Evolutionary conservation across 768 basidiomycete species (phyloP).

Genomic region (Tephrocybe sp.): DNA sequence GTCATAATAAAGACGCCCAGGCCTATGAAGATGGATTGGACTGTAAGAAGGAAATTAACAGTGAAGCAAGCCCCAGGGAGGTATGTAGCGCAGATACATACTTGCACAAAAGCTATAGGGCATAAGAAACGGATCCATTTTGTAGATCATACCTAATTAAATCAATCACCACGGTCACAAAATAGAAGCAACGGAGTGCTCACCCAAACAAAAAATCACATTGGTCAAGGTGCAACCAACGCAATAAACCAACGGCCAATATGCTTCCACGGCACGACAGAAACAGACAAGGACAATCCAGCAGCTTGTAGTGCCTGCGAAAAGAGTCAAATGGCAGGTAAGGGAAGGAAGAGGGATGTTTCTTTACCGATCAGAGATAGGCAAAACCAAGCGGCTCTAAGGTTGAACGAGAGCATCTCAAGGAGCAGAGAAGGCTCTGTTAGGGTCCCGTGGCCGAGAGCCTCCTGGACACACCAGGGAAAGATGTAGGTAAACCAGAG

Average conservation of each 20-base stretch:
- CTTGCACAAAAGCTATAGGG: slow-evolving; percentile 56
- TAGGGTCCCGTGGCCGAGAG: neutral
- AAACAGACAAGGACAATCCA: slow-evolving; percentile 48
- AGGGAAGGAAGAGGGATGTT: neutral
- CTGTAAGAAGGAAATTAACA: slow-evolving; percentile 21
- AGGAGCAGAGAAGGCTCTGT: neutral
- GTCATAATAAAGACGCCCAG: slow-evolving; percentile 42
- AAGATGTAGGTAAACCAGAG: neutral
- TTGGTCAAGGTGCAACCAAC: slow-evolving; percentile 51
- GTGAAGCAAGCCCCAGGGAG: neutral
- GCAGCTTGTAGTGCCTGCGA: slow-evolving; percentile 47
- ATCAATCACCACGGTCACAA: slow-evolving; percentile 1
- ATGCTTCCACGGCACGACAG: slow-evolving; percentile 37
- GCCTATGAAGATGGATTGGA: slow-evolving; percentile 43
- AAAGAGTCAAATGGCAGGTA: neutral
- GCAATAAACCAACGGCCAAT: slow-evolving; percentile 52
- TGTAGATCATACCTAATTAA: slow-evolving; percentile 55
- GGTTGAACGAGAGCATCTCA: slow-evolving; percentile 51
- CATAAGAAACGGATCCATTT: slow-evolving; percentile 61
- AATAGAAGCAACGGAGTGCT: slow-evolving; percentile 10
- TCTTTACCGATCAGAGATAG: slow-evolving; percentile 52
- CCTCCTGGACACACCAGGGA: slow-evolving; percentile 1
- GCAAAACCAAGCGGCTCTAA: slow-evolving; percentile 58
- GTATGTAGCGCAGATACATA: slow-evolving; percentile 23
- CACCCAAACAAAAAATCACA: slow-evolving; percentile 59